Evolutionary conservation across 768 basidiomycete species (phyloP).

Genomic region (Lactarius akahatsu): DNA sequence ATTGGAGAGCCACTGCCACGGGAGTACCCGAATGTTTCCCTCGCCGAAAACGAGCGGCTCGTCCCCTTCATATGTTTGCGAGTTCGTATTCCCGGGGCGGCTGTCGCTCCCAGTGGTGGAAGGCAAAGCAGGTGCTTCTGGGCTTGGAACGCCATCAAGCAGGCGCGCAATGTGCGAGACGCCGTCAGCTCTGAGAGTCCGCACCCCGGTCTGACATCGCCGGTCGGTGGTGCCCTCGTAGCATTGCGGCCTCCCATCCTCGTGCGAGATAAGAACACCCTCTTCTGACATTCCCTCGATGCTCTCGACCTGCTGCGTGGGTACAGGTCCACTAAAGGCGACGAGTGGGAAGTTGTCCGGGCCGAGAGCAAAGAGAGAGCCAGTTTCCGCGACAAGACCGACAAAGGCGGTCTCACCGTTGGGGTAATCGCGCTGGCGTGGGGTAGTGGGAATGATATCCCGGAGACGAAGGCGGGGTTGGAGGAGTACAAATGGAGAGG

Average conservation of each 20-base stretch:
- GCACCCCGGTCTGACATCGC: conserved; percentile 63
- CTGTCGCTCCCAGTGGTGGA: conserved; percentile 33
- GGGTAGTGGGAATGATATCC: conserved; percentile 58
- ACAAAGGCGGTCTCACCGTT: conserved; percentile 74
- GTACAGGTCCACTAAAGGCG: conserved; percentile 54
- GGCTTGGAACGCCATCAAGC: conserved; percentile 53
- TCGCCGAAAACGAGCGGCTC: conserved; percentile 6
- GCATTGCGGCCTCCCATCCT: conserved; percentile 32
- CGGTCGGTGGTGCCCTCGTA: conserved; percentile 42
- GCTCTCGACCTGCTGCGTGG: conserved; percentile 28
- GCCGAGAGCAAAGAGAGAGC: conserved; percentile 83
- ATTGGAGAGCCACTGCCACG: conserved; percentile 16
- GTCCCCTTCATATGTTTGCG: conserved; percentile 4
- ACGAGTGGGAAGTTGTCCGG: conserved; percentile 80
- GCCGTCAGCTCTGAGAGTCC: conserved; percentile 52
- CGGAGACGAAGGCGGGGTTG: conserved; percentile 80
- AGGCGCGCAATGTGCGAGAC: conserved; percentile 45
- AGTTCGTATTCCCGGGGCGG: conserved; percentile 33
- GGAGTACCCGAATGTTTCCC: neutral
- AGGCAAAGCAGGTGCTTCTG: conserved; percentile 6
- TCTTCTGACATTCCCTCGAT: conserved; percentile 38
- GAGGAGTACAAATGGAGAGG: conserved; percentile 76
- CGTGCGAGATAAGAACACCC: neutral
- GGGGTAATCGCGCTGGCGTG: conserved; percentile 44
- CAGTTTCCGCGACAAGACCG: conserved; percentile 68